These are phyloP conservation scores for Naumovozyma castellii DNA, from an alignment of 805 yeast genomes.

Conservation along the genomic window DNA sequence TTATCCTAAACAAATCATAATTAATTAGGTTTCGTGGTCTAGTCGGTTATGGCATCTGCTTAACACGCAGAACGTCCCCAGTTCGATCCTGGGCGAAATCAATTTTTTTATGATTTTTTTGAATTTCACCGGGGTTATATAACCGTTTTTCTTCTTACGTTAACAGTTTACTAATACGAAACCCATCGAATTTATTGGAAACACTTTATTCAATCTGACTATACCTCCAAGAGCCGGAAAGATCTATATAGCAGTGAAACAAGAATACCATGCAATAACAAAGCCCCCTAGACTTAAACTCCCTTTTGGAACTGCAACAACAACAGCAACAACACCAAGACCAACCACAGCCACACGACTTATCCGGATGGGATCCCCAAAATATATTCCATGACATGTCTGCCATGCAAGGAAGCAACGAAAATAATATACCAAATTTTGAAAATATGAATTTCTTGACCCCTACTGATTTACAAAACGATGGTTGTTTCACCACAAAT, in stretches of 20 bases:
- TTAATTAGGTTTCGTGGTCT: constrained; percentile 86
- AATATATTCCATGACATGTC: neutral
- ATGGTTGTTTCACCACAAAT: neutral
- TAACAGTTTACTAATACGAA: no score
- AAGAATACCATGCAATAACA: neutral
- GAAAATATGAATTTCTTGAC: neutral
- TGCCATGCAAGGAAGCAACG: neutral
- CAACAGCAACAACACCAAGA: neutral
- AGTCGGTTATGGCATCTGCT: constrained; percentile 99
- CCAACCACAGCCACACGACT: no score
- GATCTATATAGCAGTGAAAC: neutral
- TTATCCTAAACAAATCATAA: no score
- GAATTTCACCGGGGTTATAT: neutral
- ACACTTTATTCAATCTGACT: no score
- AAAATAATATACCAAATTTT: neutral
- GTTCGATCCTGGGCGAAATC: constrained; percentile 99
- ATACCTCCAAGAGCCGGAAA: no score
- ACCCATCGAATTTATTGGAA: no score
- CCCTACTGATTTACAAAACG: neutral
- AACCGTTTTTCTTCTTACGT: no score
- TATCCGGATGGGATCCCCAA: neutral
- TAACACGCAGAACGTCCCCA: constrained; percentile 99
- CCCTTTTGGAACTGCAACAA: neutral
- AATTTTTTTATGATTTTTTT: constrained; percentile 26
- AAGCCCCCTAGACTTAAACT: neutral